These are phyloP conservation scores for Cercospora zeae-maydis DNA, from an alignment of 2,329 filamentous ascomycete species.

Conservation along the genomic window DNA sequence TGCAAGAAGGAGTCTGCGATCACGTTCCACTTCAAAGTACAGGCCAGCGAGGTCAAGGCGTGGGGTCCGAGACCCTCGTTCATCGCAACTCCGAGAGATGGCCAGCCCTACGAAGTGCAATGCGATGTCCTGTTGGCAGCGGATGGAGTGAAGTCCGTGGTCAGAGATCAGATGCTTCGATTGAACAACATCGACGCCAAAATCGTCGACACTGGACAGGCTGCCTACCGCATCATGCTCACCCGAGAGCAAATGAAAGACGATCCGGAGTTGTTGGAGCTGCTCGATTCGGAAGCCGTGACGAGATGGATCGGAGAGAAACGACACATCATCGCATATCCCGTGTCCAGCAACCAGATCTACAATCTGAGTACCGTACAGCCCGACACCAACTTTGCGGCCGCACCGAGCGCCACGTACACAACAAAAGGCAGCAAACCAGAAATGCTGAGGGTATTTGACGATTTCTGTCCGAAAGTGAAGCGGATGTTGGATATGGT, in stretches of 20 bases:
- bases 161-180: conserved; percentile 53
- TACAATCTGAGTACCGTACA: conserved; percentile 65
- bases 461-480: conserved; percentile 59
- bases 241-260: conserved; percentile 62
- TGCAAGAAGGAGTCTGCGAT: conserved; percentile 62
- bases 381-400: conserved; percentile 58
- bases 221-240: conserved; percentile 76
- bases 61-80: conserved; percentile 61
- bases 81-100: conserved; percentile 55
- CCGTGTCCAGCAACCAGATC: conserved; percentile 63
- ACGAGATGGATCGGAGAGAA: conserved; percentile 73
- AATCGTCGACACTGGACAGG: conserved; percentile 68
- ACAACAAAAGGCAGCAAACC: conserved; percentile 60
- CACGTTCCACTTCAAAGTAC: conserved; percentile 64
- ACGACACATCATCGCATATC: conserved; percentile 75
- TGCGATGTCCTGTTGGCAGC: conserved; percentile 46
- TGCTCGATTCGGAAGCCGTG: conserved; percentile 64
- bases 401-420: conserved; percentile 58
- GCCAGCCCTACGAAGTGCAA: conserved; percentile 52
- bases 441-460: conserved; percentile 58
- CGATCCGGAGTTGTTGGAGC: conserved; percentile 64
- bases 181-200: conserved; percentile 51
- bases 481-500: conserved; percentile 59
- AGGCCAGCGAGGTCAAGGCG: conserved; percentile 54
- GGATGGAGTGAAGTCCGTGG: conserved; percentile 50